phyloP scores from a whole-genome alignment of 768 basidiomycete genomes.

The Cystobasidiopsis lactophilus region DNA sequence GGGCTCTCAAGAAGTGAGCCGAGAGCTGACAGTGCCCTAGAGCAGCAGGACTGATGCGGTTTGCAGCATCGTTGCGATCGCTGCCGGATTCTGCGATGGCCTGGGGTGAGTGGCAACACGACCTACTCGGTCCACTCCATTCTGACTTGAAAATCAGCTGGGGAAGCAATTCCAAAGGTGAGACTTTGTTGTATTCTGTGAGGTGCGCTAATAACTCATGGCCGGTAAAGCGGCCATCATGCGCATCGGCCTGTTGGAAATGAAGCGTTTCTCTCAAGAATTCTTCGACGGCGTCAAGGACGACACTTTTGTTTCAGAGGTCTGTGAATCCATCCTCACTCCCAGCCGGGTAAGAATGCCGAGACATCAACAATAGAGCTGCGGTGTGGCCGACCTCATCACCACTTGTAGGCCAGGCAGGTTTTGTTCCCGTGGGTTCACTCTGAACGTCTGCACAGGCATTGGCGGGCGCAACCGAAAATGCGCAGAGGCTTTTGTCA shows the following conservation, averaged over 20 bases:
- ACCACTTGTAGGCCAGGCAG: constrained; percentile 25
- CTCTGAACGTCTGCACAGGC: neutral
- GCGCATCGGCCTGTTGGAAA: constrained; percentile 31
- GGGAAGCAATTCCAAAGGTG: neutral
- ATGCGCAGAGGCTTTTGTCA: constrained; percentile 28
- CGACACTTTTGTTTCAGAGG: constrained; percentile 28
- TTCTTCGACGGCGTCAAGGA: constrained; percentile 29
- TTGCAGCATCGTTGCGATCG: constrained; percentile 29
- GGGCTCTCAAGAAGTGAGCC: constrained; percentile 28
- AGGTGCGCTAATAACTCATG: no score
- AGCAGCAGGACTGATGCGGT: neutral
- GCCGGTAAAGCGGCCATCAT: constrained; percentile 32
- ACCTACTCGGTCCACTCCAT: constrained; percentile 17
- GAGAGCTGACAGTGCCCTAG: neutral
- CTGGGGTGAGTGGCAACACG: constrained; percentile 28
- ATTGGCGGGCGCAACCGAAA: constrained; percentile 23
- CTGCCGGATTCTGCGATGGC: constrained; percentile 30
- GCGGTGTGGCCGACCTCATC: constrained; percentile 31
- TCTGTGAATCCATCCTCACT: neutral
- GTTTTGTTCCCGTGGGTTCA: neutral
- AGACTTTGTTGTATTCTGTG: neutral
- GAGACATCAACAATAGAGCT: constrained; percentile 6
- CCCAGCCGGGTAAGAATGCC: neutral
- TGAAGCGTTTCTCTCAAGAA: constrained; percentile 28
- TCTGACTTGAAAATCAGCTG: constrained; percentile 8